Conservation (phyloP, 2,329 filamentous ascomycete genomes). For the Colletotrichum simmondsii region DNA sequence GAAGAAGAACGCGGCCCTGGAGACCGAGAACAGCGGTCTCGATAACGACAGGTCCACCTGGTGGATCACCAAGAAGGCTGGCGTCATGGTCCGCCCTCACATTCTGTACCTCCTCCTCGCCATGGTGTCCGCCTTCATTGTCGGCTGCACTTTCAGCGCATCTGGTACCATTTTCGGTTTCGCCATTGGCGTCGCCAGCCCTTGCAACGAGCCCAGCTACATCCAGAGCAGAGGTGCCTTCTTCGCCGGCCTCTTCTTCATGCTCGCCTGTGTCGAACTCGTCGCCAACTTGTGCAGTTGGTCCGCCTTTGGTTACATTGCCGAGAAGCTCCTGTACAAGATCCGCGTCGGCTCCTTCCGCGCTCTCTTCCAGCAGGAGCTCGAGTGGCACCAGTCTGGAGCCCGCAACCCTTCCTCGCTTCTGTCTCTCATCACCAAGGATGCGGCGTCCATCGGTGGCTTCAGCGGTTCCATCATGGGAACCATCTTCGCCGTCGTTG, state of each 20-base stretch:
- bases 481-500: conserved; percentile 73
- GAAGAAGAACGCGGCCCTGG: conserved; percentile 39
- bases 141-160: conserved; percentile 64
- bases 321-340: conserved; percentile 73
- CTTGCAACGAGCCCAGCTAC: conserved; percentile 52
- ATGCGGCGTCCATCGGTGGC: conserved; percentile 73
- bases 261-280: conserved; percentile 59
- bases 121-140: conserved; percentile 58
- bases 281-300: conserved; percentile 67
- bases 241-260: conserved; percentile 67
- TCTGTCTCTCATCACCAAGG: conserved; percentile 75
- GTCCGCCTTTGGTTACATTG: conserved; percentile 58
- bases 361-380: conserved; percentile 72
- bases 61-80: conserved; percentile 50
- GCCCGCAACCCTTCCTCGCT: conserved; percentile 70
- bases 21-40: conserved; percentile 47
- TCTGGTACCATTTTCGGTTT: conserved; percentile 64
- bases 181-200: conserved; percentile 56
- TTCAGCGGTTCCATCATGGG: conserved; percentile 78
- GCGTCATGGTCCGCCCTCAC: conserved; percentile 51
- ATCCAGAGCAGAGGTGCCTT: conserved; percentile 55
- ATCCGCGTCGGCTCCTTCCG: conserved; percentile 73
- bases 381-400: conserved; percentile 77
- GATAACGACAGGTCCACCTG: conserved; percentile 53
- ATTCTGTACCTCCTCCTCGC: conserved; percentile 52